Conservation (phyloP, 768 basidiomycete genomes). For the Astraeus odoratus region DNA sequence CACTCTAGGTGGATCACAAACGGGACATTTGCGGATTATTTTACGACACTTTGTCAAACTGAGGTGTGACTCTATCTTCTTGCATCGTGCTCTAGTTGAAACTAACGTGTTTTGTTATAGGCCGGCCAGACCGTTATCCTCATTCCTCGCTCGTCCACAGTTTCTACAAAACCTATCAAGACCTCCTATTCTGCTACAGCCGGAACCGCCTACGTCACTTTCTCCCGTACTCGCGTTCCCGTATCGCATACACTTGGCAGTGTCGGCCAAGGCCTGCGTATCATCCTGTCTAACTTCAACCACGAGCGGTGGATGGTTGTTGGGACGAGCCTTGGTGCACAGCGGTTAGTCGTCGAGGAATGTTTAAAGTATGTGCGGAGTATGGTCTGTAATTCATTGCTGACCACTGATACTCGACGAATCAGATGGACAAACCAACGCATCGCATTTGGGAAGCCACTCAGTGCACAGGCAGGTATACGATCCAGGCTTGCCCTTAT, state of each 20-base stretch:
- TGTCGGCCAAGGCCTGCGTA: slow-evolving; percentile 75
- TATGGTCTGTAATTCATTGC: background rate
- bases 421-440: slow-evolving; percentile 83
- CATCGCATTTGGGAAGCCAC: slow-evolving; percentile 84
- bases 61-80: slow-evolving; percentile 35
- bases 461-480: slow-evolving; percentile 79
- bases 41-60: slow-evolving; percentile 72
- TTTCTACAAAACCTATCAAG: slow-evolving; percentile 86
- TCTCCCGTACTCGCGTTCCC: slow-evolving; percentile 78
- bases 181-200: slow-evolving; percentile 90
- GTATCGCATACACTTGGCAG: slow-evolving; percentile 82
- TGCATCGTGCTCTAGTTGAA: background rate
- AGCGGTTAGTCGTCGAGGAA: slow-evolving; percentile 82
- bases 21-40: slow-evolving; percentile 78
- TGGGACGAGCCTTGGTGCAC: slow-evolving; percentile 61
- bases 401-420: slow-evolving; percentile 10
- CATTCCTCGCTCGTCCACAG: slow-evolving; percentile 60
- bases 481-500: slow-evolving; percentile 81
- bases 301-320: slow-evolving; percentile 89
- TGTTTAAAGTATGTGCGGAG: slow-evolving; percentile 60
- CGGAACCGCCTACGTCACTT: slow-evolving; percentile 82
- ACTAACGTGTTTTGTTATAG: slow-evolving; percentile 24
- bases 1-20: slow-evolving; percentile 80
- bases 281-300: slow-evolving; percentile 82
- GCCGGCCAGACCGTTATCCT: slow-evolving; percentile 72